Base-by-base conservation (phyloP, 2,329 filamentous ascomycete species). In the Sphaerulina populicola region DNA sequence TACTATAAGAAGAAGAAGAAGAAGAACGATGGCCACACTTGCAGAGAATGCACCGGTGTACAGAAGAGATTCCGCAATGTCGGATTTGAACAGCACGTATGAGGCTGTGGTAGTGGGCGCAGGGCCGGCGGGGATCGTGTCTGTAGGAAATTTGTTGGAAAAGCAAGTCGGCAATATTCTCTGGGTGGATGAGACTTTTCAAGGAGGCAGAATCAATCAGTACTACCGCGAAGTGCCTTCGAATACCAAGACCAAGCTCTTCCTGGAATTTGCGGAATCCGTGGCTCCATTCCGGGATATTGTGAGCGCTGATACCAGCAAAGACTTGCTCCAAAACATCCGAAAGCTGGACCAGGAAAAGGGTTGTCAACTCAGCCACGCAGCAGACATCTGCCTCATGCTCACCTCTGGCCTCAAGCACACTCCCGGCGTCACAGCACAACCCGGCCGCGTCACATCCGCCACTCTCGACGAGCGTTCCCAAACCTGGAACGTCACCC, bases 161-260 rank as follows among this genome's bases (percentile, higher is more conserved):
- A 71, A 73, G 30, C 71, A 73, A 42, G 67, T 74, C 6, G 65
- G 69, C 7, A 73, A 73, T 11, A 72, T 83, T 44, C 64, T 78
- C 46, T 83, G 80, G 81, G 69, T 82, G 37, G 80, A 83, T 60
- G 72, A 77, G 31, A 61, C 64, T 2, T 82, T 83, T 59, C 66
- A 74, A 21, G 79, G 63, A 8, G 66, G 66, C 10, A 56, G 66
- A 41, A 59, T 69, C 39, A 68, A 68, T 57, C 69, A 71, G 52
- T 72, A 71, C 60, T 83, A 83, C 61, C 72, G 79, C 43, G 79
- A 82, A 61, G 80, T 83, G 15, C 80, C 80, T 55, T 77, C 73
- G 59, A 83, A 83, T 62, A 83, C 80, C 51, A 82, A 79, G 61
- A 79, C 79, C 38, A 72, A 74, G 40, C 69, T 80, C 18, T 83